phyloP scores from a whole-genome alignment of 768 basidiomycete species.

The Neoboletus brunneissimus region DNA sequence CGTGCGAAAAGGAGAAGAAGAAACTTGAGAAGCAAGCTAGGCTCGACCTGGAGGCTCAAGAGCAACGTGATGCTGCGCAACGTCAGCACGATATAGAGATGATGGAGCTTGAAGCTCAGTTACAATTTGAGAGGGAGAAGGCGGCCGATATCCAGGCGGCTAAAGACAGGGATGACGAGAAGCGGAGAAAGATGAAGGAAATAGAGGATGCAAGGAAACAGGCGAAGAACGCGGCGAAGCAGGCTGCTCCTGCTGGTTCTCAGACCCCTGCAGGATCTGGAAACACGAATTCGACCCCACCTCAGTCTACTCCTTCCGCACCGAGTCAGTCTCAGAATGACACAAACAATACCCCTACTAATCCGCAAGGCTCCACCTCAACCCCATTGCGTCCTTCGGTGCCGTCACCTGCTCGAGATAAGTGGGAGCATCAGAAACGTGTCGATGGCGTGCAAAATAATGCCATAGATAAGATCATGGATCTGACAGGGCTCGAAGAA shows the following conservation, averaged over 20 bases:
- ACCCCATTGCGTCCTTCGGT: constrained; percentile 2
- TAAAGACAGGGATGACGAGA: constrained; percentile 16
- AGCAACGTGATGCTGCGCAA: constrained; percentile 45
- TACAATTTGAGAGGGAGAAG: constrained; percentile 10
- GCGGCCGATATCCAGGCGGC: constrained; percentile 4
- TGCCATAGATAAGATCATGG: constrained; percentile 64
- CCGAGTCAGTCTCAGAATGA: constrained; percentile 1
- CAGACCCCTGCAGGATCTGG: background rate
- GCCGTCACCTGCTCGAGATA: constrained; percentile 12
- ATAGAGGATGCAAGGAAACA: constrained; percentile 10
- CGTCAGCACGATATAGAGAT: constrained; percentile 35
- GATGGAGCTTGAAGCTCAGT: constrained; percentile 9
- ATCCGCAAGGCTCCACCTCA: constrained; percentile 1
- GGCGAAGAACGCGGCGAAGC: constrained; percentile 6
- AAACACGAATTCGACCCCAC: background rate
- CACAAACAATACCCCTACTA: background rate
- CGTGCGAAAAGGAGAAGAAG: constrained; percentile 46
- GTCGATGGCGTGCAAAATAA: constrained; percentile 50
- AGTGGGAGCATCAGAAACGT: constrained; percentile 36
- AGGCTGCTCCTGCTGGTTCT: background rate
- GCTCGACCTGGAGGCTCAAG: constrained; percentile 41
- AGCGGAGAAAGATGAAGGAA: constrained; percentile 7
- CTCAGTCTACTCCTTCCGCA: background rate
- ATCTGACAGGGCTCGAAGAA: constrained; percentile 60
- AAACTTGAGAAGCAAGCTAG: constrained; percentile 39